Conservation (phyloP, 2,329 filamentous ascomycete species). For the Cytospora piceae region DNA sequence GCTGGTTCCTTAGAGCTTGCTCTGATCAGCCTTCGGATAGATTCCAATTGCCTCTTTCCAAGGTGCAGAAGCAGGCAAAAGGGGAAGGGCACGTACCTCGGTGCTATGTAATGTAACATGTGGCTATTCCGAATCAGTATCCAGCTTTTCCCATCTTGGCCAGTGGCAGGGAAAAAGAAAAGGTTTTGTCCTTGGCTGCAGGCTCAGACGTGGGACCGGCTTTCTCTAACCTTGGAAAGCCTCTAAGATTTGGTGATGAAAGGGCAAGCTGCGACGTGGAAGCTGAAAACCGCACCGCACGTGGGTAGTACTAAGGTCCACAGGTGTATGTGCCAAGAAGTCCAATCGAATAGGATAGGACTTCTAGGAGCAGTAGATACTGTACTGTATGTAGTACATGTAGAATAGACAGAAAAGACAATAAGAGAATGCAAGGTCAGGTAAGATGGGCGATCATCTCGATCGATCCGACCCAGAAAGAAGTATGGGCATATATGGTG, state of each 20-base stretch:
- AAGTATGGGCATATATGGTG: too few relatives aligned
- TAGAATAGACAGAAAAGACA: too few relatives aligned
- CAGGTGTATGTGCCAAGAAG: too few relatives aligned
- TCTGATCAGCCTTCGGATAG: not conserved
- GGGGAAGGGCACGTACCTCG: not conserved
- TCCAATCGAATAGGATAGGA: too few relatives aligned
- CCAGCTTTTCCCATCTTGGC: not conserved
- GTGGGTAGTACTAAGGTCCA: not conserved
- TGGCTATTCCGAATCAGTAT: too few relatives aligned
- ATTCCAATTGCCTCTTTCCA: not conserved
- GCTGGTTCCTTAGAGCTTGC: not conserved
- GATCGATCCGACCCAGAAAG: too few relatives aligned
- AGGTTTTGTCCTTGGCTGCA: conserved; percentile 9
- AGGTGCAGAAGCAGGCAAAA: not conserved
- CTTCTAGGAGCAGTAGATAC: too few relatives aligned
- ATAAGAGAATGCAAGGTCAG: too few relatives aligned
- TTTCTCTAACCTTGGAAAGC: not conserved
- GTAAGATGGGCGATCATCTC: too few relatives aligned
- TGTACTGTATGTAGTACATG: too few relatives aligned
- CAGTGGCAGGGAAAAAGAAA: not conserved
- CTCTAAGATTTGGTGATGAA: not conserved
- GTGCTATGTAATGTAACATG: not conserved
- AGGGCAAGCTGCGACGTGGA: conserved; percentile 3
- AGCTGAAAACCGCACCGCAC: not conserved
- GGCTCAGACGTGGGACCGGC: conserved; percentile 4